Conservation (phyloP, 2,329 filamentous ascomycete species). For the Moelleriella libera region DNA sequence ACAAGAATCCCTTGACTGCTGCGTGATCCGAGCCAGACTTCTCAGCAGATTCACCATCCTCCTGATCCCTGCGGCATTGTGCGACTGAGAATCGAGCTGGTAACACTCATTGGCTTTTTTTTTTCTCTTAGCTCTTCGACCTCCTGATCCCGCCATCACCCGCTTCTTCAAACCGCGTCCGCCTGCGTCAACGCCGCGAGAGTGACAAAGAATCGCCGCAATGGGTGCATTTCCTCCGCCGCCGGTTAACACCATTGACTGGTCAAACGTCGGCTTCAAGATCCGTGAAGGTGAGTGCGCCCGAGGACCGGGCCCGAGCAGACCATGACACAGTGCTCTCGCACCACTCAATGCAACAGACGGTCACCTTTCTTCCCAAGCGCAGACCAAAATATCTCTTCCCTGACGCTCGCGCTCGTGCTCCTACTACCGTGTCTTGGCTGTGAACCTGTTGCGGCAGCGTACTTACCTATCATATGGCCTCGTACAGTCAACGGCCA, state of each 20-base stretch:
- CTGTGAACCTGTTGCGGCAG: background rate
- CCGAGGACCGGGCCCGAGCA: background rate
- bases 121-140: background rate
- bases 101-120: background rate
- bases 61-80: too few species aligned
- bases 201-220: background rate
- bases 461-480: background rate
- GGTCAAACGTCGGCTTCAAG: constrained; percentile 84
- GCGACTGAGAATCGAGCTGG: too few species aligned
- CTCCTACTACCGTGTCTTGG: background rate
- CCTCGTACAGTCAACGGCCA: constrained; percentile 69
- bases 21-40: too few species aligned
- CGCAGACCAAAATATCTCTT: too few species aligned
- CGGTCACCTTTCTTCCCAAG: background rate
- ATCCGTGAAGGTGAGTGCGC: constrained; percentile 64
- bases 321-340: background rate
- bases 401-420: too few species aligned
- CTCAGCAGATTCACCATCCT: too few species aligned
- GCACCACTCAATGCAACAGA: background rate
- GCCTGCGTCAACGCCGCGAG: background rate
- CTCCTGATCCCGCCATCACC: background rate
- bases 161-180: background rate
- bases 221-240: constrained; percentile 59
- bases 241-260: constrained; percentile 74
- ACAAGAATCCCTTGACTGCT: background rate